Evolutionary conservation across 208 protist species (phyloP).

Genomic region (Acanthamoeba lenticulata): DNA sequence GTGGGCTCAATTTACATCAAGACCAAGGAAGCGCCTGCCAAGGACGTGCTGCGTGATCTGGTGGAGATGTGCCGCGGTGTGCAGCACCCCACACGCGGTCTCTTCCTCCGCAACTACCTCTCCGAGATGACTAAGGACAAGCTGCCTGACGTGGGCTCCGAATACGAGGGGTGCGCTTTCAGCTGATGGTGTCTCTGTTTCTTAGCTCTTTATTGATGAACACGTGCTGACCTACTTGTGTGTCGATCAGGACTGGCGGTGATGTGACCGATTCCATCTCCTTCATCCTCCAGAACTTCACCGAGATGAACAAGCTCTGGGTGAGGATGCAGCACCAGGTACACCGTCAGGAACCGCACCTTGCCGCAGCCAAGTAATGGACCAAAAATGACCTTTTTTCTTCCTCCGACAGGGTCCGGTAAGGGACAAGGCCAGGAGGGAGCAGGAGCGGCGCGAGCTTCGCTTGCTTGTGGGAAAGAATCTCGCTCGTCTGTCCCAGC

Average conservation of each 20-base stretch:
- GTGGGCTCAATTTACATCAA: conserved; percentile 96
- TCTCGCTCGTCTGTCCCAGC: conserved; percentile 94
- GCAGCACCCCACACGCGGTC: conserved; percentile 98
- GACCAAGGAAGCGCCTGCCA: conserved; percentile 90
- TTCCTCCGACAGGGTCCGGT: conserved; percentile 67
- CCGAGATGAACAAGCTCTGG: conserved; percentile 99
- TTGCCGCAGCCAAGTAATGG: too few species aligned
- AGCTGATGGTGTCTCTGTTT: neutral
- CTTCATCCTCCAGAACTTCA: conserved; percentile 97
- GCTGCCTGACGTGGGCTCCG: conserved; percentile 93
- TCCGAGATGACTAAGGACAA: conserved; percentile 96
- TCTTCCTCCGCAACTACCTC: conserved; percentile 98
- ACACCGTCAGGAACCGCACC: neutral
- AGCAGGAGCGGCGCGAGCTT: conserved; percentile 95
- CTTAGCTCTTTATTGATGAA: neutral
- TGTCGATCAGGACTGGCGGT: conserved; percentile 81
- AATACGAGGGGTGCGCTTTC: conserved; percentile 10
- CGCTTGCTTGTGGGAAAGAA: conserved; percentile 97
- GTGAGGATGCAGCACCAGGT: conserved; percentile 97
- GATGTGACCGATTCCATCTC: conserved; percentile 93
- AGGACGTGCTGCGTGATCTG: conserved; percentile 96
- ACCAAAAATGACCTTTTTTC: neutral
- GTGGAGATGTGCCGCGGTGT: conserved; percentile 99
- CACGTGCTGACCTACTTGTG: neutral
- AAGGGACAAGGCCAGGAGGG: conserved; percentile 83